Conservation (phyloP, 192 early-diverging fungal species). For the Linnemannia exigua region DNA sequence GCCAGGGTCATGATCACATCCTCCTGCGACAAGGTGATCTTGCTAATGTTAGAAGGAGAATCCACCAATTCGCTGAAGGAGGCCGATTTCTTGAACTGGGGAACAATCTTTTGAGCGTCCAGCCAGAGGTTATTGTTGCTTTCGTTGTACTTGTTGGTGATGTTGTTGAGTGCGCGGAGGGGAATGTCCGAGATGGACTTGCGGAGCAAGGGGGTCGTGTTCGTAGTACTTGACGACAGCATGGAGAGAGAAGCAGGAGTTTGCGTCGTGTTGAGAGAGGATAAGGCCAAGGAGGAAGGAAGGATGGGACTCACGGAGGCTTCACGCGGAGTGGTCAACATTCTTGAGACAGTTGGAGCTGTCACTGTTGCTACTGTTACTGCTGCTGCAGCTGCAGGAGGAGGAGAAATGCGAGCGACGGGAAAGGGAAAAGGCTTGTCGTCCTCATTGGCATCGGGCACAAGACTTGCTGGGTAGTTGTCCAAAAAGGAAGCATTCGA, state of each 20-base stretch:
- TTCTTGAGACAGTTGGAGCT: not conserved
- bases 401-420: not conserved
- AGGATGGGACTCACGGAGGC: not conserved
- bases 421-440: not conserved
- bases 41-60: not conserved
- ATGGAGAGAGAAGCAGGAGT: not conserved
- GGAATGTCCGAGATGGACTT: slow-evolving; percentile 10
- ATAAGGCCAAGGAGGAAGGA: not conserved
- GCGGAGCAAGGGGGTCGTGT: not conserved
- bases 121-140: not conserved
- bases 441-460: not conserved
- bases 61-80: not conserved
- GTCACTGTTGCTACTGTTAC: not conserved
- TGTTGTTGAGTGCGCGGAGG: slow-evolving; percentile 9
- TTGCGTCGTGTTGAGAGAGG: not conserved
- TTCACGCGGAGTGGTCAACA: slow-evolving; percentile 5
- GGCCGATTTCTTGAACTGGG: not conserved
- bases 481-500: slow-evolving; percentile 42
- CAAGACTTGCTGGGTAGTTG: slow-evolving; percentile 33
- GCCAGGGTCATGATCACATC: not conserved
- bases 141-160: not conserved
- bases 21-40: not conserved
- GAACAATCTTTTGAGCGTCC: not conserved
- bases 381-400: not conserved
- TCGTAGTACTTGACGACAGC: not conserved